Percentiles rank a stretch among this genome's conserved stretches.
These are phyloP conservation scores for Ceratobasidium sp. DNA, from an alignment of 1,284 basidiomycete genomes.

Conservation along the genomic window DNA sequence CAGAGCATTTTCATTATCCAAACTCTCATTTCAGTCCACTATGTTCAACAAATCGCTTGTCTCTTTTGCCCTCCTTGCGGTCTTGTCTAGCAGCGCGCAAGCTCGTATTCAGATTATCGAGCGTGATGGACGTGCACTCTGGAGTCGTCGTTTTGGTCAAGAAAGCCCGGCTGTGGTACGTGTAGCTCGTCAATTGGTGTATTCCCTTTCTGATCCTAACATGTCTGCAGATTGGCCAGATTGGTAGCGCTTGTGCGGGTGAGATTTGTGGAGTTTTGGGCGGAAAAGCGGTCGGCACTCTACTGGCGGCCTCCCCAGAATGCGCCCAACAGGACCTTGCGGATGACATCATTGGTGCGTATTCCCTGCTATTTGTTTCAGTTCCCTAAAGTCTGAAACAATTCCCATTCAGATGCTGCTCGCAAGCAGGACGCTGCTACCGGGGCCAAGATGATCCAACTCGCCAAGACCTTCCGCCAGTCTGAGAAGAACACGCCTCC, in stretches of 20 bases:
- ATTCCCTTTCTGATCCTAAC: not conserved
- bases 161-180: conserved; percentile 60
- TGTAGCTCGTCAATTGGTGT: not conserved
- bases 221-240: conserved; percentile 55
- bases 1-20: conserved; percentile 18
- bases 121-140: conserved; percentile 56
- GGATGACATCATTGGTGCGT: conserved; percentile 67
- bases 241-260: conserved; percentile 62
- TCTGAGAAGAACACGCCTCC: conserved; percentile 72
- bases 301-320: conserved; percentile 66
- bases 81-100: conserved; percentile 36
- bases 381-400: conserved; percentile 3
- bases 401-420: conserved; percentile 59
- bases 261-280: conserved; percentile 64
- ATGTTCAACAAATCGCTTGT: conserved; percentile 61
- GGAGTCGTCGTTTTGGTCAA: conserved; percentile 67
- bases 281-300: conserved; percentile 63
- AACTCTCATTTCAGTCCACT: conserved; percentile 49
- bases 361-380: conserved; percentile 11
- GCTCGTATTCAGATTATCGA: conserved; percentile 43
- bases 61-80: conserved; percentile 49
- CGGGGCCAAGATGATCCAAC: conserved; percentile 54
- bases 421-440: conserved; percentile 47
- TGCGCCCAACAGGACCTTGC: conserved; percentile 71
- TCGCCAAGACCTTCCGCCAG: conserved; percentile 67